Base-by-base conservation (phyloP, 345 rosid genomes). In the Gossypium arboreum region DNA sequence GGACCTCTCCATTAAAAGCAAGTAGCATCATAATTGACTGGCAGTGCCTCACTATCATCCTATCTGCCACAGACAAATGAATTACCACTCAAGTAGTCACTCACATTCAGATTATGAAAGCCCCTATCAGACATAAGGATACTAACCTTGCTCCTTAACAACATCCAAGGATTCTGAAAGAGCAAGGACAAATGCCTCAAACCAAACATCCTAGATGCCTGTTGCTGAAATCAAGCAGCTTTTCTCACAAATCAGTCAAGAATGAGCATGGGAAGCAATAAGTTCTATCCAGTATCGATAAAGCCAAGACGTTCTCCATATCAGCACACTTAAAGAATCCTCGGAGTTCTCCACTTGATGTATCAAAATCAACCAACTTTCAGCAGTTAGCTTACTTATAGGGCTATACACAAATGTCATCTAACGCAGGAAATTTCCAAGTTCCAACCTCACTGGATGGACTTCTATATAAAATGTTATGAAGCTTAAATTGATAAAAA, bases 111-210 rank as follows among this genome's bases (percentile, higher is more conserved):
- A 52, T 20, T 29, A 54, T 9, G 13, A 54, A 70, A 52, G 10
- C 73, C 73, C 27, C 73, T 52, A 69, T 10, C 41, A 69, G 48
- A 70, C 48, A 70, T 24, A 29, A 52, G 44, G 45, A 27, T 52
- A n/a, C 60, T 54, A 52, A n/a, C 61, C 73, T 52, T 29, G 47
- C 61, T n/a, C 73, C 61, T 52, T 70, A 52, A 54, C 25, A 29
- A 29, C 73, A 70, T 11, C 18, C 27, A 29, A 52, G 45, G 48
- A 34, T 52, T 27, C 45, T 70, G 27, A 48, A 68, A 29, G 43
- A 68, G 22, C 22, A 68, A 15, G 72, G 27, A 9, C 20, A 24
- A 8, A 68, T 48, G 41, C 39, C 22, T 50, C 55, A 45, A 67
- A 20, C 71, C 18, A 67, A 20, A 67, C 71, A 22, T 45, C 55